Conservation (phyloP, 345 rosid genomes). For the Hirschfeldia incana region DNA sequence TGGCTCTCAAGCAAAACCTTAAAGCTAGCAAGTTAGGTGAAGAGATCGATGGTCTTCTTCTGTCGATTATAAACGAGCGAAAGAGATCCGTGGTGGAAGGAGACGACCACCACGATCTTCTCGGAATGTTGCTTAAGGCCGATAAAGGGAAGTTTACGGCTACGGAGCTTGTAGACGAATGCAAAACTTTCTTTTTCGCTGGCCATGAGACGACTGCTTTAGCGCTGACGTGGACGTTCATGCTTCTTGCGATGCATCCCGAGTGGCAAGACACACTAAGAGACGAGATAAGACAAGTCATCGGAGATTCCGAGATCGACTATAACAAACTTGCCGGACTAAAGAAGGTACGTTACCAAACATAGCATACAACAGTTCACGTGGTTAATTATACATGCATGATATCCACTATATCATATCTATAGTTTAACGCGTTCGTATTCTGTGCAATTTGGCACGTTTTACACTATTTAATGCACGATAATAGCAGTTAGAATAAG, state of each 20-base stretch:
- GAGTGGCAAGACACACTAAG: conserved; percentile 76
- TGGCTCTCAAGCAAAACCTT: conserved; percentile 51
- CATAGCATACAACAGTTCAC: conserved; percentile 19
- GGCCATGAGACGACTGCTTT: conserved; percentile 92
- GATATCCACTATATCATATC: neutral
- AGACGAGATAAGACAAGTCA: conserved; percentile 68
- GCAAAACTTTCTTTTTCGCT: conserved; percentile 93
- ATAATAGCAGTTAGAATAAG: neutral
- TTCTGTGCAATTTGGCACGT: neutral
- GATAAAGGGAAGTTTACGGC: conserved; percentile 50
- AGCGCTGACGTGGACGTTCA: conserved; percentile 78
- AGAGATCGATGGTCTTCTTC: conserved; percentile 66
- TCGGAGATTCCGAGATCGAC: conserved; percentile 59
- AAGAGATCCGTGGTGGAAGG: conserved; percentile 25
- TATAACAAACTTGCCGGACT: conserved; percentile 68
- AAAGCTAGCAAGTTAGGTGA: conserved; percentile 60
- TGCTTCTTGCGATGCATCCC: conserved; percentile 74
- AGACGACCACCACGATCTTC: conserved; percentile 45
- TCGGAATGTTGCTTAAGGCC: conserved; percentile 56
- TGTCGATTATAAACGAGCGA: conserved; percentile 55
- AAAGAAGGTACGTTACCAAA: conserved; percentile 68
- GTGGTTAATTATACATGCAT: conserved; percentile 8
- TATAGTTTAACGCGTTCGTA: neutral
- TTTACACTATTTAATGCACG: neutral
- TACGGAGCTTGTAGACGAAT: conserved; percentile 74